phyloP scores from a whole-genome alignment of 495 filamentous ascomycete genomes.

The Neurospora sp. region DNA sequence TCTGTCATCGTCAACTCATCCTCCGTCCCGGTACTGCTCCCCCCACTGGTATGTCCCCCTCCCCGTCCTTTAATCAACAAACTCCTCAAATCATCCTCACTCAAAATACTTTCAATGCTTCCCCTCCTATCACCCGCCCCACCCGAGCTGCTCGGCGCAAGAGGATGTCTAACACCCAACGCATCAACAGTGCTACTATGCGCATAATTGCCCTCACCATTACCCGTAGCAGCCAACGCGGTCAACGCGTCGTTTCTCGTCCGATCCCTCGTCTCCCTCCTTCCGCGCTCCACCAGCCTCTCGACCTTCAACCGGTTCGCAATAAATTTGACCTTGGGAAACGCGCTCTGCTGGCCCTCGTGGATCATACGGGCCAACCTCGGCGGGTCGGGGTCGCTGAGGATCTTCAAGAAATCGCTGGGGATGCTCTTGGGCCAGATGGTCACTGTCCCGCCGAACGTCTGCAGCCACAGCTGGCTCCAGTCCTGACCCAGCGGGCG shows the following conservation, averaged over 20 bases:
- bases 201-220: not conserved
- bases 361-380: conserved; percentile 80
- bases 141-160: not conserved
- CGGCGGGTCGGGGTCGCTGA: conserved; percentile 67
- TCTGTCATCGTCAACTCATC: conserved; percentile 15
- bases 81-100: conserved; percentile 19
- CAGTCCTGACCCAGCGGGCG: conserved; percentile 91
- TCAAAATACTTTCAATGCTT: conserved; percentile 19
- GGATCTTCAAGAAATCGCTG: conserved; percentile 76
- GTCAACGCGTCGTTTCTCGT: conserved; percentile 8
- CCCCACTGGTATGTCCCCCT: not conserved
- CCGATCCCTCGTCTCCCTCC: conserved; percentile 48
- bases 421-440: conserved; percentile 73
- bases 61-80: conserved; percentile 5
- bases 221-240: not conserved
- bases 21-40: conserved; percentile 6
- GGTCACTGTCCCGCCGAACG: conserved; percentile 88
- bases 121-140: conserved; percentile 7
- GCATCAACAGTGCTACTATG: not conserved
- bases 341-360: conserved; percentile 74
- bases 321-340: conserved; percentile 85
- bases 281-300: conserved; percentile 62
- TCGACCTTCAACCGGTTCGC: conserved; percentile 79
- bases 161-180: not conserved
- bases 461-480: conserved; percentile 90